Evolutionary conservation across 257 asterid species (phyloP).

Genomic region (Rehmannia glutinosa): DNA sequence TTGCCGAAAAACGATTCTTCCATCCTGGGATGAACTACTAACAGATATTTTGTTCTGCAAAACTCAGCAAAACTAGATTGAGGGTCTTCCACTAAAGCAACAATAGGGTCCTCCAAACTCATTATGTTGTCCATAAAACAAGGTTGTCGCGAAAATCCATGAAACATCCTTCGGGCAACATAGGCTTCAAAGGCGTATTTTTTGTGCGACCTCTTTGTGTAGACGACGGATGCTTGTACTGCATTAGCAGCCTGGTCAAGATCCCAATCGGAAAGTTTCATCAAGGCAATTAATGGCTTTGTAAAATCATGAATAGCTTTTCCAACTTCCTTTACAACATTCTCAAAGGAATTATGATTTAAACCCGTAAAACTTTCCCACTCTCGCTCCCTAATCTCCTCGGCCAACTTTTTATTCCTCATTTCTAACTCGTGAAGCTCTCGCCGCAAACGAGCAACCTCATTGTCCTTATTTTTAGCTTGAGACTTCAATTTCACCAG

Average conservation of each 20-base stretch:
- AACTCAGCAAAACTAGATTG: constrained; percentile 63
- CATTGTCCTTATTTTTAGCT: constrained; percentile 37
- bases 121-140: constrained; percentile 27
- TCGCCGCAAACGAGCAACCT: constrained; percentile 26
- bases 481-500: constrained; percentile 52
- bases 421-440: constrained; percentile 41
- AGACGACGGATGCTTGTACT: constrained; percentile 47
- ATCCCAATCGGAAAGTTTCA: constrained; percentile 81
- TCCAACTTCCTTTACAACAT: constrained; percentile 44
- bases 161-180: constrained; percentile 61
- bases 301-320: constrained; percentile 76
- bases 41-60: constrained; percentile 64
- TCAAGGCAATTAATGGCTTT: constrained; percentile 69
- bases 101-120: constrained; percentile 54
- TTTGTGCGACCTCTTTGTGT: constrained; percentile 66
- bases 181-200: constrained; percentile 81
- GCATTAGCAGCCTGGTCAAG: constrained; percentile 62
- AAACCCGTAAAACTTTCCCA: constrained; percentile 31
- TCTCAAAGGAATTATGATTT: constrained; percentile 37
- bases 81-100: constrained; percentile 56
- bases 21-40: constrained; percentile 63
- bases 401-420: constrained; percentile 38
- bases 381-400: constrained; percentile 38
- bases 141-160: constrained; percentile 38
- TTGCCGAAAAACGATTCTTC: constrained; percentile 74